Percentiles rank a stretch among this genome's conserved stretches.
Evolutionary conservation across 2,329 filamentous ascomycete genomes (phyloP).

Genomic region (Phialophora verrucosa): DNA sequence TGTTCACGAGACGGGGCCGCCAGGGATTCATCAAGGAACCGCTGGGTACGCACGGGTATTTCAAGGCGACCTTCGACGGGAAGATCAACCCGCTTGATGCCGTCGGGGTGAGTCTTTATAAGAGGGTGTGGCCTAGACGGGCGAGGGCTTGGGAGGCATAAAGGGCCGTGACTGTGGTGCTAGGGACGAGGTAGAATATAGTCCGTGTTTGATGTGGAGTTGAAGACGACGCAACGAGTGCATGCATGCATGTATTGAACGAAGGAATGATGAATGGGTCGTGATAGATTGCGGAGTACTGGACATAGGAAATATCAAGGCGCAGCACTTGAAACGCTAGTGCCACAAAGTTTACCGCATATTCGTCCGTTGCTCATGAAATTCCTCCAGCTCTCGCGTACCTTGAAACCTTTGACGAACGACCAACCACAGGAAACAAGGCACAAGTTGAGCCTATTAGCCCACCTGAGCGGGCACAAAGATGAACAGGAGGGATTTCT

Average conservation of each 20-base stretch:
- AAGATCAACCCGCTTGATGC: conserved; percentile 96
- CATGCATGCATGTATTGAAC: neutral
- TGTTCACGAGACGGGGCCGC: conserved; percentile 90
- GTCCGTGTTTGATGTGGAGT: neutral
- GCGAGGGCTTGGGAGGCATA: conserved; percentile 49
- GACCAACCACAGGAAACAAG: neutral
- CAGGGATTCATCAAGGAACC: conserved; percentile 93
- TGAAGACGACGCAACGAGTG: neutral
- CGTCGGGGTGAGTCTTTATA: conserved; percentile 87
- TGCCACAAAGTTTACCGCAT: neutral
- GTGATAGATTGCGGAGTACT: neutral
- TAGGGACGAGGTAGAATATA: neutral
- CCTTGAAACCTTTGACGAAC: neutral
- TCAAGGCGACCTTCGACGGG: conserved; percentile 97
- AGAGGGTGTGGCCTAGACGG: conserved; percentile 79
- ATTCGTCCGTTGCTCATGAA: neutral
- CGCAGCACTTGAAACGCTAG: neutral
- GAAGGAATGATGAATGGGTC: neutral
- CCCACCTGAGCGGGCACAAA: neutral
- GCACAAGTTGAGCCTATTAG: neutral
- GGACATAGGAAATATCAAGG: neutral
- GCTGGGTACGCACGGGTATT: conserved; percentile 97
- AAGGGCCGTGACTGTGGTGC: too few relatives aligned
- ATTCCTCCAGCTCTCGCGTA: neutral
- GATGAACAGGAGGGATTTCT: neutral